A percentile compares a stretch with the other conserved stretches of the same genome.
Conservation (phyloP, 2,329 filamentous ascomycete genomes). For the Capronia coronata region DNA sequence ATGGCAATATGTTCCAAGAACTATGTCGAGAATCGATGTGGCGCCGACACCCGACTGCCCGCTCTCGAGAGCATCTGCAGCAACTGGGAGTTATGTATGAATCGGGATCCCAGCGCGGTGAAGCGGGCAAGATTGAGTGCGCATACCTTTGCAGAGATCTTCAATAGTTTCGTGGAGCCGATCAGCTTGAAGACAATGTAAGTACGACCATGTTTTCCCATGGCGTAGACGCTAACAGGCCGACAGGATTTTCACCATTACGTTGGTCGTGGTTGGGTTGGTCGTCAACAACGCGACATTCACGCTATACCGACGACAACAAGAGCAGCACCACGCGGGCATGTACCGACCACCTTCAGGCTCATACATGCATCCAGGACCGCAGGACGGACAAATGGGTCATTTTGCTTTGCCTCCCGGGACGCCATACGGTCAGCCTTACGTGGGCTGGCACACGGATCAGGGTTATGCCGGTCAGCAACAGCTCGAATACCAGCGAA, state of each 20-base stretch:
- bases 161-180: slow-evolving; percentile 87
- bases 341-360: slow-evolving; percentile 22
- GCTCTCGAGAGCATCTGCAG: slow-evolving; percentile 67
- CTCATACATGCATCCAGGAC: slow-evolving; percentile 21
- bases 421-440: slow-evolving; percentile 18
- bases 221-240: slow-evolving; percentile 8
- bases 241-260: slow-evolving; percentile 24
- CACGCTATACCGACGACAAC: slow-evolving; percentile 25
- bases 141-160: slow-evolving; percentile 81
- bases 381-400: slow-evolving; percentile 15
- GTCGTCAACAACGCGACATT: slow-evolving; percentile 28
- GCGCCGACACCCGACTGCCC: slow-evolving; percentile 58
- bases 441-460: slow-evolving; percentile 23
- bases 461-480: slow-evolving; percentile 12
- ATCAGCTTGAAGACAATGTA: slow-evolving; percentile 80
- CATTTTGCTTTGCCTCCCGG: slow-evolving; percentile 18
- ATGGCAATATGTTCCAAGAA: slow-evolving; percentile 67
- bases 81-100: slow-evolving; percentile 83
- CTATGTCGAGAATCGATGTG: slow-evolving; percentile 71
- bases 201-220: slow-evolving; percentile 27
- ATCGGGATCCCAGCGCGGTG: slow-evolving; percentile 68
- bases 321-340: slow-evolving; percentile 19
- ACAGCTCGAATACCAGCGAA: slow-evolving; percentile 26
- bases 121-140: slow-evolving; percentile 75
- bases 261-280: slow-evolving; percentile 24